Conservation (phyloP, 2,329 filamentous ascomycete genomes). For the Ceratocystis colombiana region DNA sequence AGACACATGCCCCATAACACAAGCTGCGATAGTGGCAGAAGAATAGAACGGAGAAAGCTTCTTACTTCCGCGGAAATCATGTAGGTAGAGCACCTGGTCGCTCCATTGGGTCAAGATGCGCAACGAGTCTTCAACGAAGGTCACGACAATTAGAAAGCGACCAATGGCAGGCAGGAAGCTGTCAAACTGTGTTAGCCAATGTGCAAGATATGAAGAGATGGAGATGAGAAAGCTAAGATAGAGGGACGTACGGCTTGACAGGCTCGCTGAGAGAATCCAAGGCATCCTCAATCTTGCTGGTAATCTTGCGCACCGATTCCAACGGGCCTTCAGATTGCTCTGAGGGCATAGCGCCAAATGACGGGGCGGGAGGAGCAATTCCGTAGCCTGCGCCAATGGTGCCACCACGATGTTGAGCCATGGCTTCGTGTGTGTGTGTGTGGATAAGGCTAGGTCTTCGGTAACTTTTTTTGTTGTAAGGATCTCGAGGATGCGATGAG, state of each 20-base stretch:
- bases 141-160: conserved; percentile 94
- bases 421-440: conserved; percentile 25
- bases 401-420: conserved; percentile 46
- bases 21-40: too few relatives aligned
- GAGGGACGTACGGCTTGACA: conserved; percentile 72
- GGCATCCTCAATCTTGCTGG: conserved; percentile 94
- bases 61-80: conserved; percentile 88
- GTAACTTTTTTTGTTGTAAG: background rate
- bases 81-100: conserved; percentile 87
- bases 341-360: conserved; percentile 52
- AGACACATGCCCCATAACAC: background rate
- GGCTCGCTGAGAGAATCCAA: conserved; percentile 82
- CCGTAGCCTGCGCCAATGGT: conserved; percentile 58
- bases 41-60: conserved; percentile 22
- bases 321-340: conserved; percentile 58
- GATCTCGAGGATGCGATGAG: conserved; percentile 12
- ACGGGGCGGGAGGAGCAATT: conserved; percentile 58
- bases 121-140: conserved; percentile 92
- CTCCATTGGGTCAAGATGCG: conserved; percentile 96
- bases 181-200: background rate
- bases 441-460: background rate
- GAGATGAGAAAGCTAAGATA: background rate
- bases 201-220: background rate
- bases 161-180: conserved; percentile 93
- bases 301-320: conserved; percentile 84